phyloP scores from a whole-genome alignment of 805 yeast genomes.

The Pichia californica region DNA sequence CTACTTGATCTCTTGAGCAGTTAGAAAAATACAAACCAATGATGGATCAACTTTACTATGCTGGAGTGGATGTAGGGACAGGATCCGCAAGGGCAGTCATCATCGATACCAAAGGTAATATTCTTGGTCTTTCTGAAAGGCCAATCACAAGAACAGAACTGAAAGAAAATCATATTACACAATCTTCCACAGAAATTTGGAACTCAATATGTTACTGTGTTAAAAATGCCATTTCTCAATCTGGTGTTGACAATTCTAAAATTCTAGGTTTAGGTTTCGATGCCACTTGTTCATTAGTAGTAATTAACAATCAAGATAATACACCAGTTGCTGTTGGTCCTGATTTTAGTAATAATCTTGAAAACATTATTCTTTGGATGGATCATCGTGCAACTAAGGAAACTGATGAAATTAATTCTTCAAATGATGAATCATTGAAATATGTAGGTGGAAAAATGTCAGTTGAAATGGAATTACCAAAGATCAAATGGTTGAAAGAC shows the following conservation, averaged over 20 bases:
- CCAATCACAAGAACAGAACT: constrained; percentile 73
- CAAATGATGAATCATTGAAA: constrained; percentile 71
- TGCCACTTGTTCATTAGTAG: constrained; percentile 95
- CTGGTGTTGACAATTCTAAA: constrained; percentile 59
- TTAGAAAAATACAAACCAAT: too few species aligned
- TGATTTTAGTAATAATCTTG: constrained; percentile 61
- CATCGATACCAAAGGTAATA: constrained; percentile 76
- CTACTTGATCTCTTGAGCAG: too few species aligned
- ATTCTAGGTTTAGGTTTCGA: constrained; percentile 92
- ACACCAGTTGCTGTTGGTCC: constrained; percentile 89
- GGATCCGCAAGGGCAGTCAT: constrained; percentile 96
- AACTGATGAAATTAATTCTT: constrained; percentile 72
- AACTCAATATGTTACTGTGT: constrained; percentile 78
- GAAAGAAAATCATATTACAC: constrained; percentile 71
- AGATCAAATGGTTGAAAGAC: constrained; percentile 92
- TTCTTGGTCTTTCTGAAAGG: constrained; percentile 70
- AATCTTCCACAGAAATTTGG: constrained; percentile 91
- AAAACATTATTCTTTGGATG: constrained; percentile 95
- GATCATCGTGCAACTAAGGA: constrained; percentile 90
- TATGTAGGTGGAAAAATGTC: constrained; percentile 98
- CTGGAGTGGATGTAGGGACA: constrained; percentile 65
- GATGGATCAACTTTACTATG: constrained; percentile 26
- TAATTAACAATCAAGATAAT: constrained; percentile 56
- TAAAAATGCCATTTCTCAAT: constrained; percentile 62
- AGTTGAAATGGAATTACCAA: constrained; percentile 96